Conservation (phyloP, 306 rosid genomes). For the Bauhinia variegata region DNA sequence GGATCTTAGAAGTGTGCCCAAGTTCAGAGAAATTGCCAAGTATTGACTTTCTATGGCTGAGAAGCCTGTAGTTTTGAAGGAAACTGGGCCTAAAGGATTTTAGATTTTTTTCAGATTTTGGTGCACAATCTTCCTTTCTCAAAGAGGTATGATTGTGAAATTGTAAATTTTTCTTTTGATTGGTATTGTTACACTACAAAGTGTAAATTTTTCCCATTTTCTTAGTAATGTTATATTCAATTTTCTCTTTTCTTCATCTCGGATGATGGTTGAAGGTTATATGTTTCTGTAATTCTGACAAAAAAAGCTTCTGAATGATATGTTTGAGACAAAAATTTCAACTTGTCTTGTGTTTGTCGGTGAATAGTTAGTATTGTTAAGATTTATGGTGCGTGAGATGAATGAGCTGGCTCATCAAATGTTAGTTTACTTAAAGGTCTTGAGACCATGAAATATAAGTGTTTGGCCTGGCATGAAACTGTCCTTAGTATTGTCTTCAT, state of each 20-base stretch:
- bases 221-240: conserved; percentile 9
- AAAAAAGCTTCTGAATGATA: not conserved
- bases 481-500: not conserved
- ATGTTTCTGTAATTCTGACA: not conserved
- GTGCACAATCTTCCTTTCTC: conserved; percentile 7
- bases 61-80: conserved; percentile 42
- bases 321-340: too few species aligned
- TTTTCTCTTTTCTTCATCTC: too few species aligned
- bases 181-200: not conserved
- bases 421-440: too few species aligned
- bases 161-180: not conserved
- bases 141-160: conserved; percentile 24
- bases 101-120: conserved; percentile 7
- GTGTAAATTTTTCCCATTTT: not conserved
- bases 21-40: conserved; percentile 80
- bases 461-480: too few species aligned
- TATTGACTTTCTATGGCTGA: conserved; percentile 73
- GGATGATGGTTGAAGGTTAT: conserved; percentile 2
- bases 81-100: conserved; percentile 67
- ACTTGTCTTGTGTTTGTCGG: too few species aligned
- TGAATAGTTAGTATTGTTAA: too few species aligned
- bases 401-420: too few species aligned
- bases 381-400: too few species aligned
- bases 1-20: conserved; percentile 86
- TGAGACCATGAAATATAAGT: too few species aligned